Evolutionary conservation across 2,329 filamentous ascomycete species (phyloP).

Genomic region (Colletotrichum lini): DNA sequence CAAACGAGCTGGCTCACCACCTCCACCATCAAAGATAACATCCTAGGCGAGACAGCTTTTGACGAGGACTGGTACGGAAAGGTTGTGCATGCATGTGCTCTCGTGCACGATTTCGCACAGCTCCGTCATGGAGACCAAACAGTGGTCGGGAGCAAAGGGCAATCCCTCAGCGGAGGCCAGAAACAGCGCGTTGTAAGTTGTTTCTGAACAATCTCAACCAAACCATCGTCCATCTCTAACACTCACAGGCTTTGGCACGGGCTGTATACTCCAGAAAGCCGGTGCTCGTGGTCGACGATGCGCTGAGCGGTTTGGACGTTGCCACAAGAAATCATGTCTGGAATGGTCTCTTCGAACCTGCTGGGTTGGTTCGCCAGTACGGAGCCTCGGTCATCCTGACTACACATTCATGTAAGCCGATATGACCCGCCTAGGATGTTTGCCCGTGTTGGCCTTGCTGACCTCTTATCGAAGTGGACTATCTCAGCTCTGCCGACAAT

Average conservation of each 20-base stretch:
- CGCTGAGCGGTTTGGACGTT: conserved; percentile 58
- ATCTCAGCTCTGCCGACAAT: conserved; percentile 11
- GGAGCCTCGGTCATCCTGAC: conserved; percentile 50
- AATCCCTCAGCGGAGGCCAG: conserved; percentile 54
- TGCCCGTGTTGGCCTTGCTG: background rate
- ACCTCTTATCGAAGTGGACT: conserved; percentile 4
- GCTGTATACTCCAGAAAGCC: conserved; percentile 52
- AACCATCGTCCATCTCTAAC: background rate
- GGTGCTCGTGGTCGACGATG: conserved; percentile 56
- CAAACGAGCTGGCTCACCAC: conserved; percentile 47
- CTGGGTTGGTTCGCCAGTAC: conserved; percentile 53
- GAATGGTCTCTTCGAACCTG: conserved; percentile 53
- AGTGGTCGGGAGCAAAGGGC: conserved; percentile 50
- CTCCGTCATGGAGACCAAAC: conserved; percentile 46
- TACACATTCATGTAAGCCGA: conserved; percentile 51
- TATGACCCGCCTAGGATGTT: background rate
- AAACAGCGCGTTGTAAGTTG: conserved; percentile 51
- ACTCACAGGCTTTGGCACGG: conserved; percentile 50
- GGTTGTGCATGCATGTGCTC: conserved; percentile 43
- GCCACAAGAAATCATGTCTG: conserved; percentile 59
- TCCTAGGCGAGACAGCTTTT: conserved; percentile 42
- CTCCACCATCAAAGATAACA: conserved; percentile 47
- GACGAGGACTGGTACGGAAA: conserved; percentile 45
- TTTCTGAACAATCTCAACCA: background rate
- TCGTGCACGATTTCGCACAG: conserved; percentile 43